phyloP scores from a whole-genome alignment of 257 asterid genomes.

The Galeopsis tetrahit region DNA sequence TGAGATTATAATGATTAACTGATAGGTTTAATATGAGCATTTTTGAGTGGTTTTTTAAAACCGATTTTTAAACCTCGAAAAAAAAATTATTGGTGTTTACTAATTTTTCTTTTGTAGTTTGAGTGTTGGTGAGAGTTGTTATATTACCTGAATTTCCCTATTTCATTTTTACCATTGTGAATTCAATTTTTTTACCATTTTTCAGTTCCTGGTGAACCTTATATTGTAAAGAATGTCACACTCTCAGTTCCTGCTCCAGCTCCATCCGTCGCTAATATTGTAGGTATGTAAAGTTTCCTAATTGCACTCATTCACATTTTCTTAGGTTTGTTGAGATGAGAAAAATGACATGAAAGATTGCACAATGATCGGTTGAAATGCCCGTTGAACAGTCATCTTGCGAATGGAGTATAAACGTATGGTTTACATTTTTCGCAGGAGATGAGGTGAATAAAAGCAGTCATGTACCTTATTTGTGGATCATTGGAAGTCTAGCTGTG shows the following conservation, averaged over 20 bases:
- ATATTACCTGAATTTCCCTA: neutral
- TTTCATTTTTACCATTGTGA: slow-evolving; percentile 14
- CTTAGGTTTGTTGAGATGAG: neutral
- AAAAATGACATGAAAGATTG: neutral
- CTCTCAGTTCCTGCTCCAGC: slow-evolving; percentile 72
- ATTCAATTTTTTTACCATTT: slow-evolving; percentile 26
- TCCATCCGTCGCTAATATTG: slow-evolving; percentile 57
- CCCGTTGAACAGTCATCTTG: neutral
- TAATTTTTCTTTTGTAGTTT: neutral
- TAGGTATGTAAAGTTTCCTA: slow-evolving; percentile 54
- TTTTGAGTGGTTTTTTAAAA: too few species aligned
- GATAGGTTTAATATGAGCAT: too few species aligned
- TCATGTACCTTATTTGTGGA: slow-evolving; percentile 80
- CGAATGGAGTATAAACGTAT: slow-evolving; percentile 5
- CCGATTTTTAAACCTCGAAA: too few species aligned
- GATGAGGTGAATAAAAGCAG: slow-evolving; percentile 54
- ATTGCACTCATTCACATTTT: neutral
- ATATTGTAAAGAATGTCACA: slow-evolving; percentile 48
- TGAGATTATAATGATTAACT: too few species aligned
- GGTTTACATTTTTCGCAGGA: slow-evolving; percentile 43
- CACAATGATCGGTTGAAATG: neutral
- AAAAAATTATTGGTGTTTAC: too few species aligned
- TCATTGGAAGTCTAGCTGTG: slow-evolving; percentile 77
- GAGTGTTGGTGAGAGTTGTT: slow-evolving; percentile 1
- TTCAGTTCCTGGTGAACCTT: slow-evolving; percentile 91